Conservation (phyloP, 495 filamentous ascomycete species). For the Daldinia concentrica region DNA sequence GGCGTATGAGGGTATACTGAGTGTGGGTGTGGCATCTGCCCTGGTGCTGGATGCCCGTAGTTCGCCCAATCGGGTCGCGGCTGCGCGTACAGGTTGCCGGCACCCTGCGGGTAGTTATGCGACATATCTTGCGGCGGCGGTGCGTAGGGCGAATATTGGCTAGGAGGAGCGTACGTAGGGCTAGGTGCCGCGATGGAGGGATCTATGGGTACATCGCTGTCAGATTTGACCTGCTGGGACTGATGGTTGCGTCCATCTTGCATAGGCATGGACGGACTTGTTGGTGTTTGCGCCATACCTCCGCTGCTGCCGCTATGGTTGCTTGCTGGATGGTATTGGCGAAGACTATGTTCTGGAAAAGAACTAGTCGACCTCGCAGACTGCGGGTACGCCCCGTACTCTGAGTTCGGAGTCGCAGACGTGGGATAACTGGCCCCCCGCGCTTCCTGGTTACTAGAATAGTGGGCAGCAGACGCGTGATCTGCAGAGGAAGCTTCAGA, state of each 20-base stretch:
- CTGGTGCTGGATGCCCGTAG: slow-evolving; percentile 67
- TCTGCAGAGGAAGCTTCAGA: slow-evolving; percentile 88
- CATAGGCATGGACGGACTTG: slow-evolving; percentile 92
- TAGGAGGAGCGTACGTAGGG: slow-evolving; percentile 83
- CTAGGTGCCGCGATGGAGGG: slow-evolving; percentile 92
- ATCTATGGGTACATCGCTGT: slow-evolving; percentile 98
- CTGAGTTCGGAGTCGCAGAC: slow-evolving; percentile 85
- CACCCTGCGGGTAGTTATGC: slow-evolving; percentile 69
- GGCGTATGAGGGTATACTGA: slow-evolving; percentile 65
- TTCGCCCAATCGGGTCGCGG: slow-evolving; percentile 82
- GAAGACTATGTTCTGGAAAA: slow-evolving; percentile 80
- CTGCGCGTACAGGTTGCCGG: slow-evolving; percentile 68
- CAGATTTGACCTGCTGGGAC: slow-evolving; percentile 82
- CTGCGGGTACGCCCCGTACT: slow-evolving; percentile 83
- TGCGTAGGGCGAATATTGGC: slow-evolving; percentile 80
- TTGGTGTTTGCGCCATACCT: slow-evolving; percentile 92
- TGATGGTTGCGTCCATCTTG: slow-evolving; percentile 77
- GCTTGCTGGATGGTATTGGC: slow-evolving; percentile 76
- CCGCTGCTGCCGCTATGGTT: slow-evolving; percentile 78
- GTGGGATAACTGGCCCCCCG: slow-evolving; percentile 75
- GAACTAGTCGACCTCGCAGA: slow-evolving; percentile 77
- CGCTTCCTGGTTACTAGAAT: slow-evolving; percentile 77
- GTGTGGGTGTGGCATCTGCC: slow-evolving; percentile 59
- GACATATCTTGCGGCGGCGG: slow-evolving; percentile 85
- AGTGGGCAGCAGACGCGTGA: slow-evolving; percentile 83